These are phyloP conservation scores for Xylogone sp. DNA, from an alignment of 2,329 filamentous ascomycete genomes.

Conservation along the genomic window DNA sequence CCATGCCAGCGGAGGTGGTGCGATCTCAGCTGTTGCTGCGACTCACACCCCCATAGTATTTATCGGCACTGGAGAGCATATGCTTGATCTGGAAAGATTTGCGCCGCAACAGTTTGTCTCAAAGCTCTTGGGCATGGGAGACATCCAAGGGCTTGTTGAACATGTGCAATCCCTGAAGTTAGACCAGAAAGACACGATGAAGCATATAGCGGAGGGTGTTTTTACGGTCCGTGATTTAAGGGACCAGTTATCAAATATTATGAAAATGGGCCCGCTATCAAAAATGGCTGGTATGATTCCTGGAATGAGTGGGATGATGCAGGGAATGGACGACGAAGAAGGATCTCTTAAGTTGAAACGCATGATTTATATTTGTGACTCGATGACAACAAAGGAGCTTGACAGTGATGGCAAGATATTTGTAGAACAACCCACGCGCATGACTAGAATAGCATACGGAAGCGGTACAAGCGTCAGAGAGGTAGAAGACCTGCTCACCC, in stretches of 20 bases:
- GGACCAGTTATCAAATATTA: conserved; percentile 95
- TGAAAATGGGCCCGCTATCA: conserved; percentile 98
- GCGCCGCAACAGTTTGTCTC: conserved; percentile 89
- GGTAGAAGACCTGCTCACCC: conserved; percentile 94
- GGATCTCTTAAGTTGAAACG: conserved; percentile 89
- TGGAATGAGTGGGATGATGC: conserved; percentile 88
- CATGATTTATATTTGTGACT: conserved; percentile 99
- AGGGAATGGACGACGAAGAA: conserved; percentile 95
- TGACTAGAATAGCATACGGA: conserved; percentile 86
- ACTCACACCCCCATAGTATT: conserved; percentile 97
- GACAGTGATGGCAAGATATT: conserved; percentile 95
- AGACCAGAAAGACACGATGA: conserved; percentile 98
- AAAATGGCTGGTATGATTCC: conserved; percentile 99
- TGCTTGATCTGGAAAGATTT: conserved; percentile 91
- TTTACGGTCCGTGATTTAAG: conserved; percentile 93
- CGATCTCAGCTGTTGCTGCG: conserved; percentile 94
- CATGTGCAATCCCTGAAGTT: conserved; percentile 94
- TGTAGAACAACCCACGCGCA: conserved; percentile 84
- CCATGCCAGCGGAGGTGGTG: conserved; percentile 90
- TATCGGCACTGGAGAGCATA: conserved; percentile 95
- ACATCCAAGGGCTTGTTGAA: conserved; percentile 91
- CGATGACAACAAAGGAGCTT: conserved; percentile 94
- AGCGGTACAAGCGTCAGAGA: conserved; percentile 88
- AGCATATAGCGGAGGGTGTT: conserved; percentile 94
- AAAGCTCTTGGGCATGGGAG: conserved; percentile 94